Base-by-base conservation (phyloP, 495 filamentous ascomycete species). In the Podospora anserina region DNA sequence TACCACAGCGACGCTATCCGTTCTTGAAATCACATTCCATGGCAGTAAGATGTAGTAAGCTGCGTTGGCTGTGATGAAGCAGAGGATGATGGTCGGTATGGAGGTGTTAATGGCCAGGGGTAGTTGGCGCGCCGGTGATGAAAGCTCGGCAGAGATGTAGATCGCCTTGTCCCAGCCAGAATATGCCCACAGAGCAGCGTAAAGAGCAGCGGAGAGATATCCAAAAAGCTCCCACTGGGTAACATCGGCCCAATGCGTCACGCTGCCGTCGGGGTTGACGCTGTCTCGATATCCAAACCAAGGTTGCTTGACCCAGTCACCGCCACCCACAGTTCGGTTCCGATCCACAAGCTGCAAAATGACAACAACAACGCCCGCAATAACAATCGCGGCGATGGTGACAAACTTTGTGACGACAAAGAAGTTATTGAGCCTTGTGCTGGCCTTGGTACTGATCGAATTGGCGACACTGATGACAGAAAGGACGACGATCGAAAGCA, bases 111-210 rank as follows among this genome's bases (percentile, higher is more conserved):
- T 83, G 32, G 84, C 81, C 2, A 83, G 78, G 0, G 86, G 86
- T 0, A 88, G 80, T 61, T 87, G 82, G n/a, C 79, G 78, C 0
- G 81, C 78, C 0, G 85, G 85, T 7, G 78, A 63, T 1, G 73
- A 76, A 7, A 88, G 78, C 68, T 88, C 86, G 4, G 82, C 82
- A 0, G 85, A 81, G 68, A 88, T 75, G 66, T 84, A 87, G 69
- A 85, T 83, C 28, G 83, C 84, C 74, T 87, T 87, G 68, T 88
- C 86, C 86, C 86, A 88, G 4, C 86, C 86, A 1, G 81, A 84
- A 64, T 87, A 88, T 4, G 83, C 85, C 85, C 85, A 88, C 34
- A 87, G 66, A 0, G 83, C 86, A 0, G 80, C 85, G 69, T 87
- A 87, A 2, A 87, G 66, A 0, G 84, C 85, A 0, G 85, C 78